These are phyloP conservation scores for Bruguiera parviflora DNA, from an alignment of 345 rosid genomes.

Conservation along the genomic window DNA sequence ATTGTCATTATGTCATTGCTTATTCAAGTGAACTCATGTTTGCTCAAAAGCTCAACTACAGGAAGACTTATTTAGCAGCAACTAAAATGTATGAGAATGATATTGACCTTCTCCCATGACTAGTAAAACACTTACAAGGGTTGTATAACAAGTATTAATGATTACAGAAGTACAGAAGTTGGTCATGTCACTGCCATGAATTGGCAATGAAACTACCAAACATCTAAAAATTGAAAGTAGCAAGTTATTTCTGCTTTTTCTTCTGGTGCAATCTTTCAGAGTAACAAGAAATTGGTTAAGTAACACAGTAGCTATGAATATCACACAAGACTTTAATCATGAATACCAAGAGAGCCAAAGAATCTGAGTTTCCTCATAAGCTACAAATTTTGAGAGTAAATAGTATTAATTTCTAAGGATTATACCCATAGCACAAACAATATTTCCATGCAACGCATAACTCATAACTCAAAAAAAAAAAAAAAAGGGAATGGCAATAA, in stretches of 20 bases:
- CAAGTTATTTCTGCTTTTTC: too few relatives aligned
- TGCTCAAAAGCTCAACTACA: slow-evolving; percentile 4
- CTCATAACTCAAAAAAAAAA: slow-evolving; percentile 9
- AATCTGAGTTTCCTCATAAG: not conserved
- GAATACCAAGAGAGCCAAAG: too few relatives aligned
- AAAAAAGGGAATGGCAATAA: slow-evolving; percentile 35
- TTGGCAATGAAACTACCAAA: too few relatives aligned
- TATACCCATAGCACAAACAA: not conserved
- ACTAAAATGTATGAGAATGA: slow-evolving; percentile 8
- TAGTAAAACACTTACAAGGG: slow-evolving; percentile 8
- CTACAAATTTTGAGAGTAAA: slow-evolving; percentile 2
- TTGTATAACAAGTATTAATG: too few relatives aligned
- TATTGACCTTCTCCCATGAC: slow-evolving; percentile 23
- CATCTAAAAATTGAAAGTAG: too few relatives aligned
- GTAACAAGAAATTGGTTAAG: too few relatives aligned
- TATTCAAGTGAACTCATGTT: slow-evolving; percentile 1
- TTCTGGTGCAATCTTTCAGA: too few relatives aligned
- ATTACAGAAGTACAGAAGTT: too few relatives aligned
- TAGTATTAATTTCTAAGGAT: slow-evolving; percentile 4
- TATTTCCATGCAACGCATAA: slow-evolving; percentile 4
- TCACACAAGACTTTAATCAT: too few relatives aligned
- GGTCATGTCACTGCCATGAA: too few relatives aligned
- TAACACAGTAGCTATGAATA: too few relatives aligned
- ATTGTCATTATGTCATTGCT: slow-evolving; percentile 1
- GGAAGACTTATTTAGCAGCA: slow-evolving; percentile 1